A percentile compares a stretch with the other conserved stretches of the same genome.
These are phyloP conservation scores for Kickxella alabastrina DNA, from an alignment of 192 early-diverging fungal genomes.

Conservation along the genomic window DNA sequence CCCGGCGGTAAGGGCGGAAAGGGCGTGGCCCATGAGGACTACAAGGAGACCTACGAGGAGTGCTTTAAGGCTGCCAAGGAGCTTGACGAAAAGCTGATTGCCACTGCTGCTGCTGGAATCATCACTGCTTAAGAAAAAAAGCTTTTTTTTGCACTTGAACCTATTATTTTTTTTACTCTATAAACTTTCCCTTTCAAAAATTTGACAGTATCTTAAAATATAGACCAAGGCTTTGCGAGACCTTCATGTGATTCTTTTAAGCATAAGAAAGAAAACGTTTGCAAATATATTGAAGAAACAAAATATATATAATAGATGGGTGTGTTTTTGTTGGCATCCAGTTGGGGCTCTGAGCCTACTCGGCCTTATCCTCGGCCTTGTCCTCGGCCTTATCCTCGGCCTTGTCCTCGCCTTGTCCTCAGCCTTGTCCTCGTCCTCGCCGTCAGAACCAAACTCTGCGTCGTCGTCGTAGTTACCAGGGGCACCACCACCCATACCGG, in stretches of 20 bases:
- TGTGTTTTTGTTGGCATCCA: too few species aligned
- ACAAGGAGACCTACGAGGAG: conserved; percentile 84
- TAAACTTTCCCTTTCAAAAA: too few species aligned
- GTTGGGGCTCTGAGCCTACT: too few species aligned
- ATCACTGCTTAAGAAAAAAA: conserved; percentile 3
- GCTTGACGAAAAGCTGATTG: conserved; percentile 64
- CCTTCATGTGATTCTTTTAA: not conserved
- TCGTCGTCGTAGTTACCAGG: conserved; percentile 11
- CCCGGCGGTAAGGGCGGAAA: conserved; percentile 70
- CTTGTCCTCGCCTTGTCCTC: too few species aligned
- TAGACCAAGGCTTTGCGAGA: too few species aligned
- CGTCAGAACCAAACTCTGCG: not conserved
- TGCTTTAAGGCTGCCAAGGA: conserved; percentile 74
- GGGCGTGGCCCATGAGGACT: conserved; percentile 68
- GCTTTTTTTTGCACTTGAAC: not conserved
- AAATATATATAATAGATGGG: too few species aligned
- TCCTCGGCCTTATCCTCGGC: too few species aligned
- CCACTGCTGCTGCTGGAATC: conserved; percentile 40
- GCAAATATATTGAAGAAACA: too few species aligned
- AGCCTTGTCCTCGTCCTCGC: too few species aligned
- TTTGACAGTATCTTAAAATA: too few species aligned
- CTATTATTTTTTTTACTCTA: too few species aligned
- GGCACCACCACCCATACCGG: conserved; percentile 3
- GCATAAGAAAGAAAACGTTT: conserved; percentile 2
- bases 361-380: too few species aligned